Percentiles rank a stretch among this genome's conserved stretches.
phyloP scores from a whole-genome alignment of 2,329 filamentous ascomycete species.

The Boeremia lycopersici region DNA sequence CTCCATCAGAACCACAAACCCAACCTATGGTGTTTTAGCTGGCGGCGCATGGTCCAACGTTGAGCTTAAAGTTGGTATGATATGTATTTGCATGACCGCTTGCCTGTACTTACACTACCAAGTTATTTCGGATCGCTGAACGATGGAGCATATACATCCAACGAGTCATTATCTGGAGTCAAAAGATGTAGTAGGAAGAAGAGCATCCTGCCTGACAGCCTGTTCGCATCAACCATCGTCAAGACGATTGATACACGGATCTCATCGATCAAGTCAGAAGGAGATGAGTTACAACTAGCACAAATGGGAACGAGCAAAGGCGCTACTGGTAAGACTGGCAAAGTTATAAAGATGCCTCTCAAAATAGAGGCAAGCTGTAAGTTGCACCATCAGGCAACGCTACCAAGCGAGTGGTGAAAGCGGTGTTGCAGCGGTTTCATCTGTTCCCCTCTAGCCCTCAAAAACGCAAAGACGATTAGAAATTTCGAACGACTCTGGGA shows the following conservation, averaged over 20 bases:
- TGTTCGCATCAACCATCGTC: slow-evolving; percentile 14
- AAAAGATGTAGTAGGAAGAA: background rate
- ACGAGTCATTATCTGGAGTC: background rate
- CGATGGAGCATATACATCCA: background rate
- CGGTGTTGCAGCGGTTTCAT: too few relatives aligned
- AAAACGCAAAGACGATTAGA: too few relatives aligned
- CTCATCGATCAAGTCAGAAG: background rate
- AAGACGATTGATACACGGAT: slow-evolving; percentile 11
- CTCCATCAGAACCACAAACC: slow-evolving; percentile 17
- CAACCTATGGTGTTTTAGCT: background rate
- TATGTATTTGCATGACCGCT: slow-evolving; percentile 15
- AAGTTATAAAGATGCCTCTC: background rate
- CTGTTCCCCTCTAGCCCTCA: too few relatives aligned
- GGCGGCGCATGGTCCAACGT: background rate
- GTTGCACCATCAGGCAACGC: background rate
- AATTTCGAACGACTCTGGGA: too few relatives aligned
- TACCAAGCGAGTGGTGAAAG: background rate
- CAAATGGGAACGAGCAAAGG: background rate
- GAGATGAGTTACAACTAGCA: slow-evolving; percentile 12
- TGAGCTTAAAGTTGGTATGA: slow-evolving; percentile 9
- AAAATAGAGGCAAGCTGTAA: background rate
- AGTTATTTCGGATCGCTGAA: background rate
- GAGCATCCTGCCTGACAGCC: slow-evolving; percentile 10
- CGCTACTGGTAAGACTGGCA: background rate
- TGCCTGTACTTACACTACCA: background rate